Percentiles rank a stretch among this genome's conserved stretches.
phyloP scores from a whole-genome alignment of 2,329 filamentous ascomycete genomes.

The Cadophora malorum region DNA sequence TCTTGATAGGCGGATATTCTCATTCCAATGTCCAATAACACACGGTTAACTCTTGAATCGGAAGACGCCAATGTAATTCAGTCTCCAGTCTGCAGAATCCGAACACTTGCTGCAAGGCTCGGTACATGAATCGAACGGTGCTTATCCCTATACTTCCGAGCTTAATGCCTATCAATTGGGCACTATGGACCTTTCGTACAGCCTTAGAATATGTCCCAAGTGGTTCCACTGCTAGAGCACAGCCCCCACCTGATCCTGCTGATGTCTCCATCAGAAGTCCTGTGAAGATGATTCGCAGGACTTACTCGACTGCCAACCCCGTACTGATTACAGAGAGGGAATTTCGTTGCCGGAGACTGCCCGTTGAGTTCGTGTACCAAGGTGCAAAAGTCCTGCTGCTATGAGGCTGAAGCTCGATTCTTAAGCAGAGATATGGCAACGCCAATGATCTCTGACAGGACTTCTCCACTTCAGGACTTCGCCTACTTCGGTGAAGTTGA shows the following conservation, averaged over 20 bases:
- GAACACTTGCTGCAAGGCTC: not conserved
- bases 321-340: not conserved
- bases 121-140: not conserved
- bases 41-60: not conserved
- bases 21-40: not conserved
- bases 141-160: not conserved
- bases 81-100: not conserved
- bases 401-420: not conserved
- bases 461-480: not conserved
- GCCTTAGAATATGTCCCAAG: not conserved
- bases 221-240: not conserved
- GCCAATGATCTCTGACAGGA: not conserved
- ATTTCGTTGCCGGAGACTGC: not conserved
- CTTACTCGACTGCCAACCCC: not conserved
- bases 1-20: not conserved
- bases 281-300: conserved; percentile 8
- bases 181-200: not conserved
- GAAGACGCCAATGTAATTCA: not conserved
- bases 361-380: not conserved
- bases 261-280: conserved; percentile 3
- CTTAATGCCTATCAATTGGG: not conserved
- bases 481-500: not conserved
- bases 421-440: too few relatives aligned
- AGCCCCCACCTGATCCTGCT: conserved; percentile 3
- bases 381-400: not conserved